Evolutionary conservation across 305 asterid species (phyloP), one percentile per base, ranked within the genome.

Genomic region (Fraxinus dipetala): DNA sequence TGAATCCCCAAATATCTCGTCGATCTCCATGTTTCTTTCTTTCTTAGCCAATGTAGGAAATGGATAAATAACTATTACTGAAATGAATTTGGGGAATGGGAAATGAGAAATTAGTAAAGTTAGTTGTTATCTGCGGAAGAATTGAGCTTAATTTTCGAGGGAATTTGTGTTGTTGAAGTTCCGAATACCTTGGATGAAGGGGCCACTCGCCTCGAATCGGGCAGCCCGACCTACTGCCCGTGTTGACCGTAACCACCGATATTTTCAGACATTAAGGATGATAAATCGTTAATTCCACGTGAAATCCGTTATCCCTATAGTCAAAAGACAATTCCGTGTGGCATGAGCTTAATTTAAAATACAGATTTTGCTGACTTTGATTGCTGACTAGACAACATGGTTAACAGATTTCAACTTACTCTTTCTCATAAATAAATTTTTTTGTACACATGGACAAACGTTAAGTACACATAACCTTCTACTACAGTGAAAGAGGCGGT

Each of bases 1-100:
- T 0, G 93, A 75, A 61, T 93, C 99, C 74, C 98, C 98, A 85
- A 94, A 87, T 76, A 92, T 95, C 84, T 89, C 96, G 85, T 86
- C 91, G 77, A 94, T 88, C 82, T 88, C 97, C 98, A 94, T 95
- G 48, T 78, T 84, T 84, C 43, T 28, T 6, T 24, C 59, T 79
- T 51, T 18, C 36, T 34, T 8, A 31, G 24, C 40, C 22, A 70
- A n/a, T 30, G 38, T 31, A 14, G 40, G 22, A 70, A 70, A 70
- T 6, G 24, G 76, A 31, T 70, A 14, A 65, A 24, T 10, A 65
- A 31, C 76, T 22, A 16, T 70, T 13, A 70, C 40, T 26, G 18
- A 32, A 63, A 28, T 82, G 73, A 82, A 84, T 65, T 80, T 63
- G 36, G 77, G 76, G 40, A 80, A 40, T 9, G 45, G 26, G 76